phyloP scores from a whole-genome alignment of 768 basidiomycete genomes.

The Amanita phalloides region DNA sequence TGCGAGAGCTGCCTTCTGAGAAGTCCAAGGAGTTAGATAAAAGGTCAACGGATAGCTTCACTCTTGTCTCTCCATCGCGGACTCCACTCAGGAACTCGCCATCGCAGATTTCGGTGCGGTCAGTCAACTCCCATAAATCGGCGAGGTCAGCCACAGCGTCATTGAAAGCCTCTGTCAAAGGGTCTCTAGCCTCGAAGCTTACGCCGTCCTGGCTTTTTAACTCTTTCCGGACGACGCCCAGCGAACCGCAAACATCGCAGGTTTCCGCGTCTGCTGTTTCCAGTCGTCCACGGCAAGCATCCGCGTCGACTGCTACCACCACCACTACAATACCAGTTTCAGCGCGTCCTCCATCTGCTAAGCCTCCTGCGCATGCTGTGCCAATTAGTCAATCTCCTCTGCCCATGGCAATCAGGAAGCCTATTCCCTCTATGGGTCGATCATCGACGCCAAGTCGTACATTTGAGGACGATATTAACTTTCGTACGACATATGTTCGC shows the following conservation, averaged over 20 bases:
- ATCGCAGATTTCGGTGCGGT: slow-evolving; percentile 57
- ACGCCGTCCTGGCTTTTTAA: slow-evolving; percentile 75
- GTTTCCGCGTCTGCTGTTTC: slow-evolving; percentile 40
- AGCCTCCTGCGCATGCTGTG: slow-evolving; percentile 21
- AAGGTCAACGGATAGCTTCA: slow-evolving; percentile 16
- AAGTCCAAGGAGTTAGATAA: slow-evolving; percentile 23
- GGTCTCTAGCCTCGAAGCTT: slow-evolving; percentile 45
- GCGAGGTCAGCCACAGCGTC: slow-evolving; percentile 25
- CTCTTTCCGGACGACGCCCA: slow-evolving; percentile 53
- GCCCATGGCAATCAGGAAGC: slow-evolving; percentile 33
- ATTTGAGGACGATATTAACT: slow-evolving; percentile 45
- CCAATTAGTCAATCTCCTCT: slow-evolving; percentile 21
- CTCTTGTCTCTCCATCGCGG: slow-evolving; percentile 13
- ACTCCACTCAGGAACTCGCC: slow-evolving; percentile 45
- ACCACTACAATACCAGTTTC: slow-evolving; percentile 10
- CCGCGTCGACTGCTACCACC: slow-evolving; percentile 5
- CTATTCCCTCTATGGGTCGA: slow-evolving; percentile 13
- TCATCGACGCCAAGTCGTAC: slow-evolving; percentile 40
- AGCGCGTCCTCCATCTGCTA: slow-evolving; percentile 12
- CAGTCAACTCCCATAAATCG: slow-evolving; percentile 39
- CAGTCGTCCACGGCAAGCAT: slow-evolving; percentile 8
- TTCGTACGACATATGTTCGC: slow-evolving; percentile 35
- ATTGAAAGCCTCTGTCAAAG: slow-evolving; percentile 20
- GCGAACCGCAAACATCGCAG: slow-evolving; percentile 52
- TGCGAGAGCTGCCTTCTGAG: slow-evolving; percentile 42